Evolutionary conservation across 1,284 basidiomycete genomes (phyloP).

Genomic region (Acaromyces ingoldii): DNA sequence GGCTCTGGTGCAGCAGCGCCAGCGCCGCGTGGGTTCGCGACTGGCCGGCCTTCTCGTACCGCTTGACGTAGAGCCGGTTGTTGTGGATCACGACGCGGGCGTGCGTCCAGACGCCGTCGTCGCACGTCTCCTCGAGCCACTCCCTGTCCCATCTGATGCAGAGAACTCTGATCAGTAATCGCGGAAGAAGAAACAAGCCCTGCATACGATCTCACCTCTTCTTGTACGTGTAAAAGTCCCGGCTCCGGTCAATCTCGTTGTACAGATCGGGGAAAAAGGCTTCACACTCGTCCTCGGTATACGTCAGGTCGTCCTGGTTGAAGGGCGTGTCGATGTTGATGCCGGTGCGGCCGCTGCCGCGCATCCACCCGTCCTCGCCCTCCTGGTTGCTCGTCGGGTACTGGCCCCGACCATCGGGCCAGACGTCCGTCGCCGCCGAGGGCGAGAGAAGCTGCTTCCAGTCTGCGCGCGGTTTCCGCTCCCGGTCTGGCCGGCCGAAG

Average conservation of each 20-base stretch:
- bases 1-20: conserved; percentile 29
- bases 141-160: conserved; percentile 13
- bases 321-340: conserved; percentile 35
- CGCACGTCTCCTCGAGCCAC: conserved; percentile 40
- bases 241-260: conserved; percentile 38
- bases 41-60: conserved; percentile 32
- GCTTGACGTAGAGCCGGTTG: conserved; percentile 40
- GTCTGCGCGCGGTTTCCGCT: no score
- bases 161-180: background rate
- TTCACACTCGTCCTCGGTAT: conserved; percentile 45
- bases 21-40: conserved; percentile 32
- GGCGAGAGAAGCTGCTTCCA: no score
- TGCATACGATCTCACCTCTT: conserved; percentile 10
- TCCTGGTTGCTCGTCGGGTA: no score
- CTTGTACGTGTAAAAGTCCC: conserved; percentile 25
- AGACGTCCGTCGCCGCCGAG: no score
- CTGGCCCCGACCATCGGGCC: no score
- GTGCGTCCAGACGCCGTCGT: conserved; percentile 40
- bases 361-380: conserved; percentile 24
- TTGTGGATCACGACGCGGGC: conserved; percentile 43
- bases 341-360: conserved; percentile 18
- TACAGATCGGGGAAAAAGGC: conserved; percentile 42
- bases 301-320: conserved; percentile 40
- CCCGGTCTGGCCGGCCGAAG: no score
- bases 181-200: no score